A percentile compares a stretch with the other conserved stretches of the same genome.
Evolutionary conservation across 129 eudicot species (phyloP).

Genomic region (Artemisia argyi): DNA sequence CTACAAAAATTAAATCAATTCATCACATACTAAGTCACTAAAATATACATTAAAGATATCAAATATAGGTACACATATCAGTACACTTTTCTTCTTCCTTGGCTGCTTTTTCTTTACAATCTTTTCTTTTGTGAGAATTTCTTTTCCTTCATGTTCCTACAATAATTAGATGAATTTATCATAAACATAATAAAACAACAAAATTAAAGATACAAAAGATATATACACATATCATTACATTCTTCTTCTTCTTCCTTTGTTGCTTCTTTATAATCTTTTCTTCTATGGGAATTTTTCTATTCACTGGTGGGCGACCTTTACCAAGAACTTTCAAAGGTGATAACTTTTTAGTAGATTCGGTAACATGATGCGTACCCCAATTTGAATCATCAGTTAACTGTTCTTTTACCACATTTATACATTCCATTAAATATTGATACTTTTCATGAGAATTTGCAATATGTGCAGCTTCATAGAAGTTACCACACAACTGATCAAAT

Average conservation of each 20-base stretch:
- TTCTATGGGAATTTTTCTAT: background rate
- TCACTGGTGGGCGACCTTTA: constrained; percentile 1
- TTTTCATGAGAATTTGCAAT: background rate
- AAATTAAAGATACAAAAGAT: too few relatives aligned
- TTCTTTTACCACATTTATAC: background rate
- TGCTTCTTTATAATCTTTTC: background rate
- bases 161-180: too few relatives aligned
- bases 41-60: too few relatives aligned
- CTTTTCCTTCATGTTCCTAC: too few relatives aligned
- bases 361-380: background rate
- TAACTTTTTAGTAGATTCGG: background rate
- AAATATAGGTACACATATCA: too few relatives aligned
- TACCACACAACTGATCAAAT: background rate
- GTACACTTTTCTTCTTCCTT: too few relatives aligned
- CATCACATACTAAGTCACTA: too few relatives aligned
- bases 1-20: too few relatives aligned
- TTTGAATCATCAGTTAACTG: background rate
- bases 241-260: background rate
- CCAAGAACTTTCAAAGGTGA: background rate
- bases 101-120: too few relatives aligned
- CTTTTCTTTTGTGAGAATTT: too few relatives aligned
- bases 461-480: constrained; percentile 15
- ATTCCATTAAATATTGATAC: background rate
- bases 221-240: background rate
- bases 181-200: too few relatives aligned